Conservation (phyloP, 2,329 filamentous ascomycete genomes). For the Emmonsia crescens region DNA sequence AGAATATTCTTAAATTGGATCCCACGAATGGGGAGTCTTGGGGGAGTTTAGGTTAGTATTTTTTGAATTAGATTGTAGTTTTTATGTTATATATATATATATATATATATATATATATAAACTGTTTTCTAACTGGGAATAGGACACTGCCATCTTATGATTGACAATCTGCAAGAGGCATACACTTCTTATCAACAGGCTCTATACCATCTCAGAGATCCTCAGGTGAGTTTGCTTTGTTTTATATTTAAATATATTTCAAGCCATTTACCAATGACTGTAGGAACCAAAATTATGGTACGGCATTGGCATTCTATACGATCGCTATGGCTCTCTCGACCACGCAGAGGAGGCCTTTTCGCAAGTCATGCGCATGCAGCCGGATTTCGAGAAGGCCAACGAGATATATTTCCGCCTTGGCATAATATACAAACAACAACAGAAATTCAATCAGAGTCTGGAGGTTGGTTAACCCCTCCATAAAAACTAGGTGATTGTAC, state of each 20-base stretch:
- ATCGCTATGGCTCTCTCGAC: constrained; percentile 89
- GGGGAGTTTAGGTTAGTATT: constrained; percentile 71
- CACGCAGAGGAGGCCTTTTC: constrained; percentile 98
- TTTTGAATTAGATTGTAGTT: neutral
- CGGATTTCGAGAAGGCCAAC: constrained; percentile 95
- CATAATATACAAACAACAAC: constrained; percentile 99
- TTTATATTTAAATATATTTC: too few species aligned
- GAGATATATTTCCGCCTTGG: constrained; percentile 97
- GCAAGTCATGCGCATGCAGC: constrained; percentile 97
- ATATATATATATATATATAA: neutral
- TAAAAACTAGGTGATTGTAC: neutral
- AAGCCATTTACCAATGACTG: constrained; percentile 5
- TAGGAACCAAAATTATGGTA: constrained; percentile 98
- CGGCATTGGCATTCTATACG: constrained; percentile 93
- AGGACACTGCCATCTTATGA: constrained; percentile 99
- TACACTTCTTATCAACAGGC: constrained; percentile 96
- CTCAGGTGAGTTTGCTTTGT: constrained; percentile 54
- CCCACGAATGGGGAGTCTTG: constrained; percentile 85
- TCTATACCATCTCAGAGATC: constrained; percentile 81
- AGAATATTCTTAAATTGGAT: constrained; percentile 84
- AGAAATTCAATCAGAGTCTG: constrained; percentile 82
- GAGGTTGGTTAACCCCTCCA: constrained; percentile 50
- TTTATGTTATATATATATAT: too few species aligned
- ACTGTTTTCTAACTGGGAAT: constrained; percentile 12
- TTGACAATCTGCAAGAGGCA: constrained; percentile 92